Evolutionary conservation across 441 rosid genomes (phyloP).

Genomic region (Corymbia calophylla): DNA sequence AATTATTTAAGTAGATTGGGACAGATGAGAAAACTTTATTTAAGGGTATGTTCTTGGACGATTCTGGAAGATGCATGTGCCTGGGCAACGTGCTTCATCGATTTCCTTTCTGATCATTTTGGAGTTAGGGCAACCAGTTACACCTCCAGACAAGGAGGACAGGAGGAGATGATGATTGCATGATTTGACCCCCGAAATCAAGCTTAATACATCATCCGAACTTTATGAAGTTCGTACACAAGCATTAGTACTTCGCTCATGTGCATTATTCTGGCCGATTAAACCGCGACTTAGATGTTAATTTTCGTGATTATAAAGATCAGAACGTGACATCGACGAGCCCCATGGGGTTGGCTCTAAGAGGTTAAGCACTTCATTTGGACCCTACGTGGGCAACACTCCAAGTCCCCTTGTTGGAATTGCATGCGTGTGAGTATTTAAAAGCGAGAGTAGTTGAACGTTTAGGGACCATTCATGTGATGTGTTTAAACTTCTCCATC

Average conservation of each 20-base stretch:
- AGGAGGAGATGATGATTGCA: neutral
- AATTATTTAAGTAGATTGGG: neutral
- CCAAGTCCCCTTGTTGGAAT: neutral
- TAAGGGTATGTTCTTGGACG: neutral
- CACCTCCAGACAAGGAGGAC: neutral
- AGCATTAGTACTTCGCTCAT: neutral
- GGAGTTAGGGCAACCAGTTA: neutral
- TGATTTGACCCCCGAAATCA: neutral
- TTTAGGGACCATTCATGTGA: neutral
- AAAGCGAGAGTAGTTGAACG: too few species aligned
- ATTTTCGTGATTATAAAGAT: too few species aligned
- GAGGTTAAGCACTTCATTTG: neutral
- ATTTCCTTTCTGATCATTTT: neutral
- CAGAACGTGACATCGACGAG: neutral
- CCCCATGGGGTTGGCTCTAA: neutral
- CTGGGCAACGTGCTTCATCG: neutral
- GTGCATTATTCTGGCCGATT: neutral
- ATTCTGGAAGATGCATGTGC: neutral
- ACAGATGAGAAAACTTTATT: neutral
- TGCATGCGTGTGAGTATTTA: neutral
- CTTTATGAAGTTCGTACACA: neutral
- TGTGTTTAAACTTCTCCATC: neutral
- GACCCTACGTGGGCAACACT: too few species aligned
- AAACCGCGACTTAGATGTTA: neutral
- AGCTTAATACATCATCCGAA: neutral